Percentiles rank a stretch among this genome's conserved stretches.
phyloP scores from a whole-genome alignment of 768 basidiomycete genomes.

The Trametes punicea region DNA sequence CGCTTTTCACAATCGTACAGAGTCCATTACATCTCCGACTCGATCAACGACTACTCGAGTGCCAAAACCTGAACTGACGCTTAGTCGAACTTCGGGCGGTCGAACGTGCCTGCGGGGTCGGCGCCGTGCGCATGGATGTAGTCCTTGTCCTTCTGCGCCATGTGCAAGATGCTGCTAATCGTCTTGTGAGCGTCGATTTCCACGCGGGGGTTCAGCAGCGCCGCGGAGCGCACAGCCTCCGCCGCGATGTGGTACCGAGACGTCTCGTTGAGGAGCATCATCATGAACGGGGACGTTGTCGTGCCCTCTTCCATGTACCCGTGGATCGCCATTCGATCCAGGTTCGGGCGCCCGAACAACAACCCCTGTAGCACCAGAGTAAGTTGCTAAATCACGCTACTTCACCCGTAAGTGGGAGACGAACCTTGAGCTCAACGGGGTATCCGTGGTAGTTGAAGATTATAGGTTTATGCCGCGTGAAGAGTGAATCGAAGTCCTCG shows the following conservation, averaged over 20 bases:
- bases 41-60: not conserved
- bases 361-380: constrained; percentile 32
- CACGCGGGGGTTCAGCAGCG: constrained; percentile 48
- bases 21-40: not conserved
- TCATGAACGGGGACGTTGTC: constrained; percentile 84
- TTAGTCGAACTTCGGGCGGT: constrained; percentile 22
- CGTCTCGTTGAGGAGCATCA: constrained; percentile 71
- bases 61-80: no score
- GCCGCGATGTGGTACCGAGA: constrained; percentile 66
- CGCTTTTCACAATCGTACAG: not conserved
- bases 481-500: constrained; percentile 63
- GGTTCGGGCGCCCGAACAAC: constrained; percentile 51
- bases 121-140: constrained; percentile 58
- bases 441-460: constrained; percentile 87
- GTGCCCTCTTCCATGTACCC: constrained; percentile 75
- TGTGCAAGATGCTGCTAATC: constrained; percentile 56
- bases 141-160: constrained; percentile 56
- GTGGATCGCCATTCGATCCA: constrained; percentile 50
- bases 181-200: constrained; percentile 56
- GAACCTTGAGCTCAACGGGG: constrained; percentile 61
- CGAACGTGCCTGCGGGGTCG: constrained; percentile 25
- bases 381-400: not conserved
- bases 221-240: constrained; percentile 55
- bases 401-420: not conserved
- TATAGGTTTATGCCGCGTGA: constrained; percentile 65